A percentile compares a stretch with the other conserved stretches of the same genome.
Evolutionary conservation across 2,329 filamentous ascomycete species (phyloP).

Genomic region (Hansfordia pulvinata): DNA sequence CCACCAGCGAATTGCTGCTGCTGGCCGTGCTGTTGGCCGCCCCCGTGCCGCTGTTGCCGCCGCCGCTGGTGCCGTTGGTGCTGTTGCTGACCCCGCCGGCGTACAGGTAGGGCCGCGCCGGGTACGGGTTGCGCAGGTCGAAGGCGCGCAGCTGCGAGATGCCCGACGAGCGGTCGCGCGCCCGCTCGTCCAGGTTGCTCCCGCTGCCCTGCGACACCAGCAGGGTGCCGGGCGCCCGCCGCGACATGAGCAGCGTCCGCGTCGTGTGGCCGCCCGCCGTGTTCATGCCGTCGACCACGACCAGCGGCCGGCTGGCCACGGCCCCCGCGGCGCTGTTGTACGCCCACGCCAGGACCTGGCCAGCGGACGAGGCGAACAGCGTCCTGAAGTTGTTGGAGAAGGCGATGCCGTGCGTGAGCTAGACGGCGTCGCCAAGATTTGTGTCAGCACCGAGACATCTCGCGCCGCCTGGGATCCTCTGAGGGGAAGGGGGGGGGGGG

Average conservation of each 20-base stretch:
- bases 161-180: slow-evolving; percentile 37
- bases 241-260: slow-evolving; percentile 51
- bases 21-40: too few relatives aligned
- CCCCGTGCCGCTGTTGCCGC: slow-evolving; percentile 34
- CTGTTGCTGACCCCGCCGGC: slow-evolving; percentile 31
- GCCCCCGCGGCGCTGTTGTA: slow-evolving; percentile 43
- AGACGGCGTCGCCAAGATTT: neutral
- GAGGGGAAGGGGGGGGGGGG: too few relatives aligned
- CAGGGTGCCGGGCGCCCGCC: slow-evolving; percentile 37
- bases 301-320: slow-evolving; percentile 26
- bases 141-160: slow-evolving; percentile 54
- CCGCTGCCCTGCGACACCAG: slow-evolving; percentile 53
- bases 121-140: slow-evolving; percentile 21
- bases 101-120: slow-evolving; percentile 21
- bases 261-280: slow-evolving; percentile 49
- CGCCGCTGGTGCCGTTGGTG: slow-evolving; percentile 36
- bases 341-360: slow-evolving; percentile 48
- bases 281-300: slow-evolving; percentile 48
- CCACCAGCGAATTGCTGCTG: too few relatives aligned
- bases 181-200: slow-evolving; percentile 44
- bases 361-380: slow-evolving; percentile 41
- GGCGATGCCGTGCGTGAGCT: slow-evolving; percentile 44
- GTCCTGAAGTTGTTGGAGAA: slow-evolving; percentile 37
- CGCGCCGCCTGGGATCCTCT: too few relatives aligned
- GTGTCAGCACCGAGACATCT: slow-evolving; percentile 1